Evolutionary conservation across 2,329 filamentous ascomycete species (phyloP), one percentile per base, ranked within the genome.

Genomic region (Fusarium floridanum): DNA sequence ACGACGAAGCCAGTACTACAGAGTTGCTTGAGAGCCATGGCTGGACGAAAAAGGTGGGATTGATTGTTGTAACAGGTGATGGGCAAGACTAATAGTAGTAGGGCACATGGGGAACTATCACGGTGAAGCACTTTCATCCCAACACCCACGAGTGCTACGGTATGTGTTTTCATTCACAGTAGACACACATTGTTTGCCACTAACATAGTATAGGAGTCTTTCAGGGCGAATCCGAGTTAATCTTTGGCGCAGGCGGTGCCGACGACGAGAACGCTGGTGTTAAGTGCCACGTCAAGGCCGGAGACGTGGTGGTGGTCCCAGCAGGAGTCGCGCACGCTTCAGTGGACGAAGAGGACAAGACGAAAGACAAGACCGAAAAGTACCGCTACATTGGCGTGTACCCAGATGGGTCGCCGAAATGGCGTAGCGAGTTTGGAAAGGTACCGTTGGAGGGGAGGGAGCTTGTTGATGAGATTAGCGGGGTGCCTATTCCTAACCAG

Each of bases 111-210:
- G 64, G 64, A 16, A 62, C 64, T 7, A 67, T 63, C 14, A 37
- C 41, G 5, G 27, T n/a, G 5, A 67, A 67, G 64, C 64, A 67
- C 37, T 67, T 63, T 32, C 64, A 67, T 36, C 64, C 64, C 12
- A 67, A 67, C 20, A 63, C 59, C 4, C 64, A 67, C 32, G 64
- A 67, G 45, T 67, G 64, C 45, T 67, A 67, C 29, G 64, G 59
- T 56, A 67, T 14, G 64, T 43, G 1, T 39, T 9, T n/a, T 17
- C 11, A n/a, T 20, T 11, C 6, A 56, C 7, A 4, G 17, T 11
- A 22, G 22, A 22, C 22, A 22, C 22, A 22, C 22, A 3, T 22
- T 22, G 22, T 22, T 22, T 22, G 22, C 22, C 22, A 22, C 22
- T 22, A 22, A 22, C 22, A 22, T 22, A 22, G 22, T 1, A 10